Base-by-base conservation (phyloP, 2,329 filamentous ascomycete genomes). In the Drechslerella stenobrocha region DNA sequence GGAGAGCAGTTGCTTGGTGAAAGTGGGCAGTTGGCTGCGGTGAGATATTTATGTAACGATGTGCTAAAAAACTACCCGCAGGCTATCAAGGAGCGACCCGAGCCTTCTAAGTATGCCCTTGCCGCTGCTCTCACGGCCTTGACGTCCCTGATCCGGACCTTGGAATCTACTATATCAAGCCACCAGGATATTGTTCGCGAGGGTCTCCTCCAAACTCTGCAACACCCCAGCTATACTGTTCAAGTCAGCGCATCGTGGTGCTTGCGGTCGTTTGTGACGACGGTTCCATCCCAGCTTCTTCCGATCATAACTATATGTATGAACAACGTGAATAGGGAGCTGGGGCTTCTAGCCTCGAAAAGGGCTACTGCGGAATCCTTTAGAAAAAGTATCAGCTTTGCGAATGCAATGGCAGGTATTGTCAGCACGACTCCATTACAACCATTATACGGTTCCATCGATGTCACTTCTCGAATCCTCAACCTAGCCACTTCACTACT, bases 171-270 rank as follows among this genome's bases (percentile, higher is more conserved):
- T 1, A 83, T 89, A 30, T 88, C 86, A 69, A 80, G 80, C 53
- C 85, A 96, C 72, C 88, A 90, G 5, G 95, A 98, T 70, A 76
- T 82, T 11, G 95, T 90, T 75, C 84, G 92, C 50, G 93, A 98
- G 75, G 88, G 88, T 2, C 79, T 98, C 28, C 80, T 97, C 35
- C 90, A 96, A 75, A 89, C 96, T 3, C 80, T 97, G 23, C 89
- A 95, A 73, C 93, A 98, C 76, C 90, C 91, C 0, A 96, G 90
- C 77, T 97, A 97, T 76, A 93, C 90, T 2, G 93, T 98, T 1
- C 93, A 98, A 74, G 85, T 97, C 2, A 88, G 93, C 73, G 87
- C 90, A 1, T 89, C 93, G 2, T 84, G 88, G 67, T 96, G 90
- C 74, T 80, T 97, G 72, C 90, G 92, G 72, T 84, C 83, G 0